These are phyloP conservation scores for Aureobasidium uvarum DNA, from an alignment of 2,329 filamentous ascomycete genomes.

Conservation along the genomic window DNA sequence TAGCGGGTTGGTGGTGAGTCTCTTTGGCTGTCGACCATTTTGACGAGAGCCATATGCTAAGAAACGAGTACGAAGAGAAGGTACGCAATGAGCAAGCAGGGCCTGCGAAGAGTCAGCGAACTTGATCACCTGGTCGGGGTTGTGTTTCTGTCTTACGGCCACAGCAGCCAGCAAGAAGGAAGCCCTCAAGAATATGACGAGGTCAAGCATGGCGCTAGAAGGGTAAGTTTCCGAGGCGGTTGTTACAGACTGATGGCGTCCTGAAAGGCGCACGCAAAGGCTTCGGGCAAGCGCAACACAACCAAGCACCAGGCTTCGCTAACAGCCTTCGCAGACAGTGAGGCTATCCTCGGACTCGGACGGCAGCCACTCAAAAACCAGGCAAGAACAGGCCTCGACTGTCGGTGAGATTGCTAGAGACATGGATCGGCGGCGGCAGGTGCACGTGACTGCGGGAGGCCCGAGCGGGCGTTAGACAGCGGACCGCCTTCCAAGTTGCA, in stretches of 20 bases:
- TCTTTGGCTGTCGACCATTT: conserved; percentile 9
- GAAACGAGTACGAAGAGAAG: conserved; percentile 55
- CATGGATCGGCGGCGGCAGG: conserved; percentile 1
- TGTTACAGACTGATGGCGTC: conserved; percentile 3
- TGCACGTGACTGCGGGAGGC: conserved; percentile 2
- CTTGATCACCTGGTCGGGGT: not conserved
- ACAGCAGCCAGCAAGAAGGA: conserved; percentile 27
- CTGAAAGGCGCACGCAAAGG: conserved; percentile 8
- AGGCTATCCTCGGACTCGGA: conserved; percentile 2
- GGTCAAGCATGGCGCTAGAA: conserved; percentile 23
- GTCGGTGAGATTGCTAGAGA: conserved; percentile 17
- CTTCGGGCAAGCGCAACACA: not conserved
- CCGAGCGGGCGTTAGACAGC: conserved; percentile 13
- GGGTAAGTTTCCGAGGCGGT: conserved; percentile 5
- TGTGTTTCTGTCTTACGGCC: conserved; percentile 24
- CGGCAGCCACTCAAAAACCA: not conserved
- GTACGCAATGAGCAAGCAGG: conserved; percentile 52
- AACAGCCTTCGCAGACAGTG: not conserved
- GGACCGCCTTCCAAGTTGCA: conserved; percentile 16
- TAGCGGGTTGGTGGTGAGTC: conserved; percentile 27
- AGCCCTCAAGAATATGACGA: conserved; percentile 24
- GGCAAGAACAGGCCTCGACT: conserved; percentile 18
- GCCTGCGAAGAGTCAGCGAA: conserved; percentile 41
- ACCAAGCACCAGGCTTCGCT: not conserved
- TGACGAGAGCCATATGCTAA: conserved; percentile 59